These are phyloP conservation scores for Starmerella stigmatis DNA, from an alignment of 805 yeast genomes.

Conservation along the genomic window DNA sequence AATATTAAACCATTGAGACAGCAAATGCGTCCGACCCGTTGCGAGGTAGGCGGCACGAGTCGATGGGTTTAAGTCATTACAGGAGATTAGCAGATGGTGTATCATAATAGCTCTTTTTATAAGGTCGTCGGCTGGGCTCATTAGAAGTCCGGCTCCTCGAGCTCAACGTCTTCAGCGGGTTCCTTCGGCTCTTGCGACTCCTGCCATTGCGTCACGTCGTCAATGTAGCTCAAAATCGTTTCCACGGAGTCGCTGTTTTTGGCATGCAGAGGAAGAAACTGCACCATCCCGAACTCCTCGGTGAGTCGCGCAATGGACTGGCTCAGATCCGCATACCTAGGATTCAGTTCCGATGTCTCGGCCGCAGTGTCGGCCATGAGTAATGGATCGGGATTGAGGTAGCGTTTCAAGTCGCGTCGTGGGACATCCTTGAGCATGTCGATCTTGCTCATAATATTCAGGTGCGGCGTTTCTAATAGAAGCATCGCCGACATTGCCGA, in stretches of 20 bases:
- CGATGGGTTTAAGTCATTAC: no score
- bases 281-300: slow-evolving; percentile 98
- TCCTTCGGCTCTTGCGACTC: slow-evolving; percentile 95
- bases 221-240: slow-evolving; percentile 80
- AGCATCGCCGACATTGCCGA: slow-evolving; percentile 99
- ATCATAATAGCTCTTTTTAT: no score
- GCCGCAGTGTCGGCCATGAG: slow-evolving; percentile 42
- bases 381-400: slow-evolving; percentile 84
- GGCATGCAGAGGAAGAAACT: slow-evolving; percentile 80
- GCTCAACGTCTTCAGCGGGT: slow-evolving; percentile 48
- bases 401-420: slow-evolving; percentile 67
- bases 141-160: slow-evolving; percentile 19
- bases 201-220: slow-evolving; percentile 96
- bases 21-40: no score
- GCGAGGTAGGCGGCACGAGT: no score
- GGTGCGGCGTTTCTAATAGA: slow-evolving; percentile 84
- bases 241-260: slow-evolving; percentile 65
- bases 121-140: not conserved
- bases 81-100: no score
- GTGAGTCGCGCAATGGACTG: slow-evolving; percentile 77
- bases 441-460: slow-evolving; percentile 75
- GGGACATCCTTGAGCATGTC: slow-evolving; percentile 76
- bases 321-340: slow-evolving; percentile 61
- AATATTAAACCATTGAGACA: no score
- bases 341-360: slow-evolving; percentile 40